Percentiles rank a stretch among this genome's conserved stretches.
Evolutionary conservation across 495 filamentous ascomycete genomes (phyloP).

Genomic region (Penicillium herquei): DNA sequence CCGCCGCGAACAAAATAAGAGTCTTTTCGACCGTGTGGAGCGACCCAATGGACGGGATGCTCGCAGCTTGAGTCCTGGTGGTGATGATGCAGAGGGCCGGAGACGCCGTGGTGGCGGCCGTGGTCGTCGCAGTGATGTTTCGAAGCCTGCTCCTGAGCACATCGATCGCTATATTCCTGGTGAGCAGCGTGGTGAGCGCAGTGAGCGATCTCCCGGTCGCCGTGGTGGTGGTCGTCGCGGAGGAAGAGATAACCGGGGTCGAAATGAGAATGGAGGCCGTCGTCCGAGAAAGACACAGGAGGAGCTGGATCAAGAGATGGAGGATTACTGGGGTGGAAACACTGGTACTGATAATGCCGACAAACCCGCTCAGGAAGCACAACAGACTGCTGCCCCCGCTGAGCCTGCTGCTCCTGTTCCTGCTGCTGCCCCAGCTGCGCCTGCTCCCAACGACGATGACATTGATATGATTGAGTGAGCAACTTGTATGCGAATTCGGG

Average conservation of each 20-base stretch:
- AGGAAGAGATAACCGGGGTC: slow-evolving; percentile 10
- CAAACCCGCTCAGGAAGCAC: slow-evolving; percentile 10
- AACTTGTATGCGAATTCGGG: not conserved
- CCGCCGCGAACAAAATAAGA: slow-evolving; percentile 54
- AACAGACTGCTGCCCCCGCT: slow-evolving; percentile 21
- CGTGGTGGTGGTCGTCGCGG: slow-evolving; percentile 55
- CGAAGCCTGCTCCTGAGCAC: slow-evolving; percentile 64
- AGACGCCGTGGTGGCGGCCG: slow-evolving; percentile 36
- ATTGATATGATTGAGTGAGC: slow-evolving; percentile 54
- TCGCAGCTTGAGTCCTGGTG: slow-evolving; percentile 42
- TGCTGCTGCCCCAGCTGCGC: slow-evolving; percentile 12
- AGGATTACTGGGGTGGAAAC: slow-evolving; percentile 73
- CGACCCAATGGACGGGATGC: slow-evolving; percentile 31
- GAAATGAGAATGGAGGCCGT: slow-evolving; percentile 38
- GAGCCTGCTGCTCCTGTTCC: slow-evolving; percentile 20
- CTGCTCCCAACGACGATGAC: slow-evolving; percentile 50
- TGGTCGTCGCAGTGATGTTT: slow-evolving; percentile 62
- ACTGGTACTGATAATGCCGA: slow-evolving; percentile 30
- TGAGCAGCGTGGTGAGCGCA: slow-evolving; percentile 22
- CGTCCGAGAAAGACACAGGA: slow-evolving; percentile 86
- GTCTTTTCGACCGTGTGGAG: slow-evolving; percentile 76
- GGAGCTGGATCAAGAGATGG: slow-evolving; percentile 94
- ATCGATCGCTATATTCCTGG: slow-evolving; percentile 86
- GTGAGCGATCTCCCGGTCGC: slow-evolving; percentile 29
- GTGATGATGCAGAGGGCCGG: slow-evolving; percentile 31